Base-by-base conservation (phyloP, 2,329 filamentous ascomycete genomes). In the Exophiala alcalophila region DNA sequence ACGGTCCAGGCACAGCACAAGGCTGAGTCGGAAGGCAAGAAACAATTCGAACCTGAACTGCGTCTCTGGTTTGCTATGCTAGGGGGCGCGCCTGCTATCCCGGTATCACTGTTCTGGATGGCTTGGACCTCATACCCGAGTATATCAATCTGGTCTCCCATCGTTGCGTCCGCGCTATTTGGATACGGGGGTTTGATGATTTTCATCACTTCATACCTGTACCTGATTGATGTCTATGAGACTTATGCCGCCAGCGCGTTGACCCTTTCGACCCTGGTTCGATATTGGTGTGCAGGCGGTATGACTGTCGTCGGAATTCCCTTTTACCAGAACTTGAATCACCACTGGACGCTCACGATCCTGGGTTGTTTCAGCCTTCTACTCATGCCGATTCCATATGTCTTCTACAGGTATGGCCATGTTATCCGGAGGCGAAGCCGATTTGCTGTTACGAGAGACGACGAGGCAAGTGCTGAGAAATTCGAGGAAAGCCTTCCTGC, bases 171-270 rank as follows among this genome's bases (percentile, higher is more conserved):
- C n/a, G 66, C 71, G 1, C 50, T 77, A 1, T 76, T 79, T 53
- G 75, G 76, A 4, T 70, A 69, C 48, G 73, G 71, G 1, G 65
- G 71, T 20, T 65, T 72, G 7, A 67, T 65, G 32, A 63, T 76
- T 8, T 77, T 75, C 57, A 70, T 76, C 47, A 67, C 64, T 38
- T 68, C 63, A 27, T 77, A 76, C 41, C 70, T 75, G 63, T 80
- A 80, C 54, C 72, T 80, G 38, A 78, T 80, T 44, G 75, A 80
- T 51, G 66, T 65, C 7, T 80, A 79, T 52, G 71, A 73, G 29
- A 65, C 65, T 5, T 76, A 75, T 48, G 68, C 74, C 0, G 76
- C 73, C 1, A 68, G 63, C 3, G 73, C 71, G 0, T 58, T 76
- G 18, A 67, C 68, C 0, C 61, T 68, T 31, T 59, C 69, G 27